phyloP scores from a whole-genome alignment of 208 protist species.

The Leishmania tropica region DNA sequence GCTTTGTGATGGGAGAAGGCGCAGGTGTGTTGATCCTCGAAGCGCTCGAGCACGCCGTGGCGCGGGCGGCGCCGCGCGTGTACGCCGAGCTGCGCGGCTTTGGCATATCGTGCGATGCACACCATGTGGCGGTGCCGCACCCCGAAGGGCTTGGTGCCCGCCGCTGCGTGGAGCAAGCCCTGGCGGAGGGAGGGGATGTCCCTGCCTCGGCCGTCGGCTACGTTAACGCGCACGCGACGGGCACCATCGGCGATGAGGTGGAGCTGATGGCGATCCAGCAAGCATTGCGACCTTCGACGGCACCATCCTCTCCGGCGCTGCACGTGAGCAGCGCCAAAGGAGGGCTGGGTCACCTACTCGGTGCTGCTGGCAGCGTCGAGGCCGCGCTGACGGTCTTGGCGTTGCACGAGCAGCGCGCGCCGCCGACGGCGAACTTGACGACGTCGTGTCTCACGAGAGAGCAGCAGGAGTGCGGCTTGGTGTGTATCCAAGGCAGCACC shows the following conservation, averaged over 20 bases:
- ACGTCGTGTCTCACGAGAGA: slow-evolving; percentile 35
- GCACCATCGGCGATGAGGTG: slow-evolving; percentile 95
- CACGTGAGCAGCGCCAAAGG: slow-evolving; percentile 92
- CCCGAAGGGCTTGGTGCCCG: slow-evolving; percentile 88
- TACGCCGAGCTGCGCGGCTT: slow-evolving; percentile 94
- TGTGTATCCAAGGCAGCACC: slow-evolving; percentile 24
- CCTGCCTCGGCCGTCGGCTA: slow-evolving; percentile 80
- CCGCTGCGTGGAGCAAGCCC: slow-evolving; percentile 80
- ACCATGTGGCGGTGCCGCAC: slow-evolving; percentile 95
- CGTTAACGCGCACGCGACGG: slow-evolving; percentile 98
- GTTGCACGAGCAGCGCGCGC: slow-evolving; percentile 68
- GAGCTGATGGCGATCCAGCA: slow-evolving; percentile 72
- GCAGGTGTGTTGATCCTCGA: slow-evolving; percentile 95
- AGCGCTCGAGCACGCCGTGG: slow-evolving; percentile 84
- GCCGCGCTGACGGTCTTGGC: slow-evolving; percentile 88
- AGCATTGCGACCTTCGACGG: slow-evolving; percentile 18
- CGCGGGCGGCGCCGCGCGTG: slow-evolving; percentile 60
- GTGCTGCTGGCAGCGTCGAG: slow-evolving; percentile 96
- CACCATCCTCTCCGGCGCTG: slow-evolving; percentile 29
- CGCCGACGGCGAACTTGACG: slow-evolving; percentile 93
- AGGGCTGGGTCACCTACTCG: slow-evolving; percentile 96
- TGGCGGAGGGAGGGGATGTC: slow-evolving; percentile 65
- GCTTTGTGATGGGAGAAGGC: slow-evolving; percentile 98
- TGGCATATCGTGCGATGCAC: slow-evolving; percentile 90
- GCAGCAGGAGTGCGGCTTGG: slow-evolving; percentile 16